Evolutionary conservation across 768 basidiomycete genomes (phyloP), one percentile per base, ranked within the genome.

Genomic region (Leccinellum luteum): DNA sequence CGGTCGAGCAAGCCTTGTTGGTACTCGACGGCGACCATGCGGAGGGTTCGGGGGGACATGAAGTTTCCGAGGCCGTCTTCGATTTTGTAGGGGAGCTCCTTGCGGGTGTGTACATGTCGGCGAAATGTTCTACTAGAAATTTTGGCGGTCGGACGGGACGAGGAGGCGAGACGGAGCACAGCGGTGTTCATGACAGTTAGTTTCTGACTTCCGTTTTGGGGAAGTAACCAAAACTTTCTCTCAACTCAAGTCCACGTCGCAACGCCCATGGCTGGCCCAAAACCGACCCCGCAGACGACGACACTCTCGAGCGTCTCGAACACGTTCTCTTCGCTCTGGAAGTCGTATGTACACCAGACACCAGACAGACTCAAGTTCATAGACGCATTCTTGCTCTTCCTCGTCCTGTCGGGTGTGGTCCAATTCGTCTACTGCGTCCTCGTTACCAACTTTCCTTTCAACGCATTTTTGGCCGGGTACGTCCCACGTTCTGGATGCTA

Each of bases 401-500:
- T 96, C 66, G 86, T 98, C 78, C 80, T 96, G 48, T 90, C 91
- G 2, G 97, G 97, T 65, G 81, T 95, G 57, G 70, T 85, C 47
- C 95, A 98, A 72, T 98, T 99, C 76, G 75, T 82, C 10, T 98
- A 98, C 77, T 94, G 96, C 76, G 75, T 96, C 30, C 79, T 93
- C 63, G 81, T 99, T 60, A 94, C 94, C 57, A 90, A 86, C 76
- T 98, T 86, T 75, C 97, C 97, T 23, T 98, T 95, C 80, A 98
- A 99, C 65, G 94, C 97, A 38, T 99, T 99, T 76, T 74, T 98
- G 64, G 87, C 94, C 61, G 95, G 94, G 97, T 98, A 75, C 60
- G 91, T 75, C 32, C 3, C 19, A 41, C n/a, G 41, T 41, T 12
- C 41, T 41, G n/a, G n/a, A 41, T 41, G 41, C 41, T n/a, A 19